phyloP scores from a whole-genome alignment of 1,284 basidiomycete species.

The Fistulina hepatica region DNA sequence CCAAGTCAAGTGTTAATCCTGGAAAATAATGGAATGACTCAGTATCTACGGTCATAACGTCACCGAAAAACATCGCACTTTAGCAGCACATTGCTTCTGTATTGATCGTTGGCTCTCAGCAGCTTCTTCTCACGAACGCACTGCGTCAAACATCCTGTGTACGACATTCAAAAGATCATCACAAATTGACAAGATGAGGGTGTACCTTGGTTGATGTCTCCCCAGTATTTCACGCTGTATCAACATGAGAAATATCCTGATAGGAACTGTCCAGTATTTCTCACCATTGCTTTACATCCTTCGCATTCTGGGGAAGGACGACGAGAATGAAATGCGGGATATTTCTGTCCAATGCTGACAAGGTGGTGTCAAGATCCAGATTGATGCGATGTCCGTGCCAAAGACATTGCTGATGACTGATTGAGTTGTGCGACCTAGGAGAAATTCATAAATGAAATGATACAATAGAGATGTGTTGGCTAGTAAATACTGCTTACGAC shows the following conservation, averaged over 20 bases:
- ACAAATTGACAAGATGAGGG: neutral
- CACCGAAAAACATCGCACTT: constrained; percentile 23
- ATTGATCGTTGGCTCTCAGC: constrained; percentile 24
- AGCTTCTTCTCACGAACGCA: constrained; percentile 30
- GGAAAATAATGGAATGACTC: constrained; percentile 21
- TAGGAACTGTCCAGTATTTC: constrained; percentile 12
- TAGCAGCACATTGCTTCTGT: constrained; percentile 29
- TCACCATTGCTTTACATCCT: constrained; percentile 11
- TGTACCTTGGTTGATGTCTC: constrained; percentile 14
- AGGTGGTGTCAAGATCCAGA: neutral
- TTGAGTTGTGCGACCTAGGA: too few species aligned
- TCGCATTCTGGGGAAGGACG: constrained; percentile 3
- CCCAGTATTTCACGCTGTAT: constrained; percentile 6
- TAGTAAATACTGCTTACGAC: constrained; percentile 3
- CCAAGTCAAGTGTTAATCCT: constrained; percentile 34
- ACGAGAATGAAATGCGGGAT: constrained; percentile 33
- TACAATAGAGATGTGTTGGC: constrained; percentile 5
- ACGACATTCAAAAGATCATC: neutral
- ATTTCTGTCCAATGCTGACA: neutral
- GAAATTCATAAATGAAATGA: neutral
- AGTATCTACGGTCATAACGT: neutral
- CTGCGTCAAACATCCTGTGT: constrained; percentile 28
- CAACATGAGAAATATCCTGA: neutral
- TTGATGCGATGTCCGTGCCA: neutral
- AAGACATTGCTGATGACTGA: neutral